phyloP scores from a whole-genome alignment of 176 grass and related monocot genomes.

The Alloteropsis semialata region DNA sequence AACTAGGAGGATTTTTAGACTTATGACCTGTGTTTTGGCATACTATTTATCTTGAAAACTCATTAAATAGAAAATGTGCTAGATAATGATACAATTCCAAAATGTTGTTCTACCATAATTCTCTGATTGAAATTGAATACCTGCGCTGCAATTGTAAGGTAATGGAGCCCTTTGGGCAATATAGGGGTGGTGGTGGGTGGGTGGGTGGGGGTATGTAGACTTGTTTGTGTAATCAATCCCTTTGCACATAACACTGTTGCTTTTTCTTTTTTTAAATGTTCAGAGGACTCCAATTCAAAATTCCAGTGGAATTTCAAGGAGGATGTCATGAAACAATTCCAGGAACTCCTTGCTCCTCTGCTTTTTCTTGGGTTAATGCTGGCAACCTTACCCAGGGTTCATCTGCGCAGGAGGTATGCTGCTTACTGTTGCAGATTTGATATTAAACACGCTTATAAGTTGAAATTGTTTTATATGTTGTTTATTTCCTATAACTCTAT shows the following conservation, averaged over 20 bases:
- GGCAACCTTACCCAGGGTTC: conserved; percentile 37
- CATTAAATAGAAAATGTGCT: not conserved
- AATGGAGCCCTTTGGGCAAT: too few relatives aligned
- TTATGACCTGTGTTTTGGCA: not conserved
- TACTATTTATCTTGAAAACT: not conserved
- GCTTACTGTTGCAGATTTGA: not conserved
- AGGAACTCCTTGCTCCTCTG: conserved; percentile 50
- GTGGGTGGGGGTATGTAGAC: not conserved
- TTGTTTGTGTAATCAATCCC: not conserved
- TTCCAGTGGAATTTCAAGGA: too few relatives aligned
- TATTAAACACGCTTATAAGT: conserved; percentile 1
- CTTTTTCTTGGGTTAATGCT: conserved; percentile 64
- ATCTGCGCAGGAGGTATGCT: conserved; percentile 49
- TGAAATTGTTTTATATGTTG: not conserved
- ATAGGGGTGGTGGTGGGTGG: too few relatives aligned
- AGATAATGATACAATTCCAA: too few relatives aligned
- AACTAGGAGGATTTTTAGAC: not conserved
- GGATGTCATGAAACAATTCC: too few relatives aligned
- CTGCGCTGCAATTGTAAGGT: too few relatives aligned
- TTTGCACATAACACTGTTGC: conserved; percentile 7
- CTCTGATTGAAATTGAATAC: not conserved
- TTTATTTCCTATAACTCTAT: conserved; percentile 5
- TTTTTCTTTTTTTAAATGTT: conserved; percentile 32
- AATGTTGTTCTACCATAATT: not conserved
- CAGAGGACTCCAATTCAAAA: conserved; percentile 60